phyloP scores from a whole-genome alignment of 768 basidiomycete species.

The Naganishia randhawae region DNA sequence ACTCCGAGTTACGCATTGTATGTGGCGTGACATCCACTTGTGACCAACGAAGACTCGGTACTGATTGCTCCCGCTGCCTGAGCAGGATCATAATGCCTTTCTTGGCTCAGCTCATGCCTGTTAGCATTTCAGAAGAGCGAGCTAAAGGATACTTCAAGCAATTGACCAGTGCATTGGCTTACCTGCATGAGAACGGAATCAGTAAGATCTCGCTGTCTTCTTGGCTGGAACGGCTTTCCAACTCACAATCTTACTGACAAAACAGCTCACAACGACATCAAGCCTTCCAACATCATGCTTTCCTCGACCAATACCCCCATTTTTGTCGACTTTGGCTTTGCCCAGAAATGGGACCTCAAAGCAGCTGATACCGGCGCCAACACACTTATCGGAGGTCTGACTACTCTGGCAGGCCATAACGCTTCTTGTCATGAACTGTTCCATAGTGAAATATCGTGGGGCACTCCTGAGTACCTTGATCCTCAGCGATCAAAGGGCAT shows the following conservation, averaged over 20 bases:
- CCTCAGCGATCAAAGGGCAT: slow-evolving; percentile 85
- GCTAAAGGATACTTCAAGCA: slow-evolving; percentile 56
- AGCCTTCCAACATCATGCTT: slow-evolving; percentile 89
- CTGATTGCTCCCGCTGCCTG: slow-evolving; percentile 19
- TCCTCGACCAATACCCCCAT: slow-evolving; percentile 64
- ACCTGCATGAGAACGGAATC: slow-evolving; percentile 49
- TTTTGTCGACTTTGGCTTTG: slow-evolving; percentile 94
- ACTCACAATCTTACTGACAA: background rate
- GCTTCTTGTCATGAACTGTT: slow-evolving; percentile 72
- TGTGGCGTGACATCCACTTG: no score
- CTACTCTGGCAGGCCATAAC: slow-evolving; percentile 49
- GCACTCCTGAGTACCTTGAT: slow-evolving; percentile 92
- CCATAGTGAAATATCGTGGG: slow-evolving; percentile 52
- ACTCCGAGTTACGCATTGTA: slow-evolving; percentile 86
- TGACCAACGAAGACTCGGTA: no score
- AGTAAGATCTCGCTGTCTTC: slow-evolving; percentile 24
- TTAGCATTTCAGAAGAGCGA: slow-evolving; percentile 74
- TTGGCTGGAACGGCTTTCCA: background rate
- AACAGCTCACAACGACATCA: slow-evolving; percentile 52
- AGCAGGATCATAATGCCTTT: slow-evolving; percentile 64
- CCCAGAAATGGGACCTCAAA: slow-evolving; percentile 65
- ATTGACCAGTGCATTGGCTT: slow-evolving; percentile 47
- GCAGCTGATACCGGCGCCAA: slow-evolving; percentile 51
- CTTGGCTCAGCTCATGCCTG: slow-evolving; percentile 79
- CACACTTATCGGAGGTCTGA: slow-evolving; percentile 12